Evolutionary conservation across 208 protist genomes (phyloP).

Genomic region (Leptomonas seymouri): DNA sequence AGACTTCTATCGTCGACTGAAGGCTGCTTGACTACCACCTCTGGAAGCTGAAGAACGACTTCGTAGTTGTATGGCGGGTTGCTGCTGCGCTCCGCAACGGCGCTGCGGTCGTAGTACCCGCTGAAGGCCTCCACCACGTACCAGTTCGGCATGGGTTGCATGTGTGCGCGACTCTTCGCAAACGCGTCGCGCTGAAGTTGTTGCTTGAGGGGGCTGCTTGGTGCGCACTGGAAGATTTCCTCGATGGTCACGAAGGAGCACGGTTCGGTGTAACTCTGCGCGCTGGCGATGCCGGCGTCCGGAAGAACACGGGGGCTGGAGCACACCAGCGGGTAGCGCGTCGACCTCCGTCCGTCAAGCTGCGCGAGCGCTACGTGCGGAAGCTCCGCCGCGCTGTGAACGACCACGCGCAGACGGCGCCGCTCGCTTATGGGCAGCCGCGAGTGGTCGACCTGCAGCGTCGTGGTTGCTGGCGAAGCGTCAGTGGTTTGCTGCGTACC

Average conservation of each 20-base stretch:
- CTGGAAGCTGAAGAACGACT: constrained; percentile 64
- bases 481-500: background rate
- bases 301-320: constrained; percentile 19
- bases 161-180: constrained; percentile 22
- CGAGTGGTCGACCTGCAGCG: background rate
- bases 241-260: constrained; percentile 81
- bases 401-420: constrained; percentile 53
- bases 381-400: constrained; percentile 59
- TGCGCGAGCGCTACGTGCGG: constrained; percentile 49
- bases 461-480: background rate
- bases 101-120: constrained; percentile 77
- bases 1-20: background rate
- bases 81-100: constrained; percentile 41
- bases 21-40: constrained; percentile 8
- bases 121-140: constrained; percentile 55
- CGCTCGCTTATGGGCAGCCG: constrained; percentile 11
- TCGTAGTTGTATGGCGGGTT: constrained; percentile 80
- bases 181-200: background rate
- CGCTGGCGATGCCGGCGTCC: constrained; percentile 14
- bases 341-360: background rate
- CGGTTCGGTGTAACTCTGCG: constrained; percentile 44
- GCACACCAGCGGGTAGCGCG: constrained; percentile 18
- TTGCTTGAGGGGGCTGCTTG: background rate
- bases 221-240: constrained; percentile 45
- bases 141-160: constrained; percentile 54